Evolutionary conservation across 2,329 filamentous ascomycete genomes (phyloP), one percentile per base, ranked within the genome.

Genomic region (Diplodia seriata): DNA sequence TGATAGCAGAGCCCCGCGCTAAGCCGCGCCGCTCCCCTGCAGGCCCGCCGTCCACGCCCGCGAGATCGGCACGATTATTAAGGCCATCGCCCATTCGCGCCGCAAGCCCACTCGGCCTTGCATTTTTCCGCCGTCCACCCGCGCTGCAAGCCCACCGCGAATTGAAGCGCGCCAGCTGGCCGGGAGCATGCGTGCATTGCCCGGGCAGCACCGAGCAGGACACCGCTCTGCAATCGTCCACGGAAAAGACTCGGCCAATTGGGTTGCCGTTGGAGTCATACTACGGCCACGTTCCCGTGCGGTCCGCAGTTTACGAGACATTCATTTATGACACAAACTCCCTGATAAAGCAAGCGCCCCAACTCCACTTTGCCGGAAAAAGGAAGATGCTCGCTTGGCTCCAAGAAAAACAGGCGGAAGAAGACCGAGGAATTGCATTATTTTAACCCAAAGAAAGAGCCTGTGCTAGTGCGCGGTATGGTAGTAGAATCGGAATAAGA

Each of bases 361-460:
- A 43, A 62, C 57, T 62, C 57, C 57, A 62, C 40, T 33, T 62
- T n/a, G 40, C 57, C 57, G 15, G 26, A 9, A 33, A 49, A 20
- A 12, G 40, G 56, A 38, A 40, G 23, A 26, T 47, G 43, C 43
- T 20, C 43, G 43, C 43, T 47, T 47, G 43, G n/a, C 43, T 20
- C 43, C 43, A 8, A 56, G 31, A 26, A 43, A 26, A 49, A 50
- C 11, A 33, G 20, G 20, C 59, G 59, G 59, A 29, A 38, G 29
- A 63, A 63, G 47, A 33, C 59, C 59, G 59, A 49, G 31, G 29
- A 51, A 38, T 63, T 43, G n/a, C 59, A 63, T 63, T 63, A 63
- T 63, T 63, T 63, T 51, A 50, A 63, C 59, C 59, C 59, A 63
- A 63, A 63, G 59, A 63, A 63, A 63, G 36, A 31, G 59, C 59